Evolutionary conservation across 345 rosid genomes (phyloP).

Genomic region (Hibiscus syriacus): DNA sequence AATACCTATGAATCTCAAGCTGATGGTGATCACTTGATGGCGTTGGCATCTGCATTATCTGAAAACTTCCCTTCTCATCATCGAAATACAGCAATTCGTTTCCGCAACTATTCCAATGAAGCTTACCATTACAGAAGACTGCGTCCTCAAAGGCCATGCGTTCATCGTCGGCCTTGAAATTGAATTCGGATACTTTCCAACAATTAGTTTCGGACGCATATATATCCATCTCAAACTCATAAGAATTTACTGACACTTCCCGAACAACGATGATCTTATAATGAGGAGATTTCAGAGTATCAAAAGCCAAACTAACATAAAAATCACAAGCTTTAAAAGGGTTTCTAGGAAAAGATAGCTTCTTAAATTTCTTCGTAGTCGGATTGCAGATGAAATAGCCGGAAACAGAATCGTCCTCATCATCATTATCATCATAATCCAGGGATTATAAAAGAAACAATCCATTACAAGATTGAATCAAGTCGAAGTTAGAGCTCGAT

Average conservation of each 20-base stretch:
- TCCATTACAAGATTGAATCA: not conserved
- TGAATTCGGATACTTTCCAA: not conserved
- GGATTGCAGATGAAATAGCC: not conserved
- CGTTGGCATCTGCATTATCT: not conserved
- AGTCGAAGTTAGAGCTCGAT: not conserved
- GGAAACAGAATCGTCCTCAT: not conserved
- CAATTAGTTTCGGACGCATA: too few species aligned
- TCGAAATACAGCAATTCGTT: not conserved
- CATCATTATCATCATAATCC: not conserved
- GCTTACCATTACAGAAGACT: not conserved
- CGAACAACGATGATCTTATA: not conserved
- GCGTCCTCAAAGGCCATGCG: not conserved
- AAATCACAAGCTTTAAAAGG: not conserved
- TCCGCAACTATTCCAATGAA: not conserved
- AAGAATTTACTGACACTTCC: not conserved
- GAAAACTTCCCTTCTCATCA: too few species aligned
- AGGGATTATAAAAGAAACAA: not conserved
- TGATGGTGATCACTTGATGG: too few species aligned
- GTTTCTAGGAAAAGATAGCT: not conserved
- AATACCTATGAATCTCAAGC: not conserved
- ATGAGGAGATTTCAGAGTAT: not conserved
- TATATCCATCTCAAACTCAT: too few species aligned
- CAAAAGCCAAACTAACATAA: slow-evolving; percentile 10
- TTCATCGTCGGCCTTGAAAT: not conserved
- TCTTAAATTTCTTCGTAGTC: not conserved